Evolutionary conservation across 306 rosid species (phyloP).

Genomic region (Sphenostylis stenocarpa): DNA sequence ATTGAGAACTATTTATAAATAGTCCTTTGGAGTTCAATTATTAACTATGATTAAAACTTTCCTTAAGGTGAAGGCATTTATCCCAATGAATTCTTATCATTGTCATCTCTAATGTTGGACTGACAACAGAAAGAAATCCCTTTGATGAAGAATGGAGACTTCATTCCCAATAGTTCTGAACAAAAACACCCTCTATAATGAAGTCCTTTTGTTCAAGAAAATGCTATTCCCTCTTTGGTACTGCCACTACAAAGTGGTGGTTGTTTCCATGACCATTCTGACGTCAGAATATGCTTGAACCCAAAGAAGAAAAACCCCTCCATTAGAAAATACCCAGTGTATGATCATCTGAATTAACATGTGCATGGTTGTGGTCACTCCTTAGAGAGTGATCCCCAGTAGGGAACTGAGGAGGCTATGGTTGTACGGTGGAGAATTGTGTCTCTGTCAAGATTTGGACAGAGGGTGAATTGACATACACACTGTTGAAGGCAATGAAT

Average conservation of each 20-base stretch:
- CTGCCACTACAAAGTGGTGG: constrained; percentile 49
- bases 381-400: not conserved
- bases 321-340: constrained; percentile 51
- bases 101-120: no score
- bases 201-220: constrained; percentile 70
- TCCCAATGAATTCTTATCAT: no score
- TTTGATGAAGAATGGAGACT: no score
- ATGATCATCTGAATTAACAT: constrained; percentile 44
- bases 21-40: not conserved
- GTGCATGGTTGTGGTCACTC: no score
- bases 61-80: not conserved
- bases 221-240: constrained; percentile 52
- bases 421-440: not conserved
- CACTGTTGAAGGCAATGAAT: not conserved
- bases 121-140: no score
- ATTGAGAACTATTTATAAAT: not conserved
- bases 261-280: constrained; percentile 69
- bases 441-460: not conserved
- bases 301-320: constrained; percentile 81
- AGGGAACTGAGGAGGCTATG: not conserved
- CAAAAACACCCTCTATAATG: no score
- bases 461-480: not conserved
- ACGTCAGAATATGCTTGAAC: constrained; percentile 58
- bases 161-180: no score
- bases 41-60: not conserved